Evolutionary conservation across 2,329 filamentous ascomycete genomes (phyloP).

Genomic region (Hymenoscyphus fraxineus): DNA sequence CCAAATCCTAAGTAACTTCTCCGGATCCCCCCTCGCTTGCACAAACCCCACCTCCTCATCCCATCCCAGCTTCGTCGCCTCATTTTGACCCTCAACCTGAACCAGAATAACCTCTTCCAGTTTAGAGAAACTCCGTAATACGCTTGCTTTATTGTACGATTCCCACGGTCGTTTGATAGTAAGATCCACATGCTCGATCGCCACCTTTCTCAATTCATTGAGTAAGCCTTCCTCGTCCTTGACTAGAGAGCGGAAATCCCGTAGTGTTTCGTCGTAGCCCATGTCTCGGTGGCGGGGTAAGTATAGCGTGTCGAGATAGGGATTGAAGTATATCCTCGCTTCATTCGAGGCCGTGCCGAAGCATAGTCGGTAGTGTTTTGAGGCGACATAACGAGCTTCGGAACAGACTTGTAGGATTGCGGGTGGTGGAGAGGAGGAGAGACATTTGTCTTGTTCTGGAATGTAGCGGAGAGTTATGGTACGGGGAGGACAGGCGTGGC

Average conservation of each 20-base stretch:
- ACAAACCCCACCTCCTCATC: constrained; percentile 23
- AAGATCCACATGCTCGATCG: constrained; percentile 44
- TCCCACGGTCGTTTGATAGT: constrained; percentile 47
- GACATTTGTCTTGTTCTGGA: constrained; percentile 36
- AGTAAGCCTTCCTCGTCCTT: constrained; percentile 29
- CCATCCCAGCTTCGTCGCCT: neutral
- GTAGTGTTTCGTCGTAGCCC: constrained; percentile 36
- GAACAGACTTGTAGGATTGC: constrained; percentile 40
- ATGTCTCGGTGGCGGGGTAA: constrained; percentile 35
- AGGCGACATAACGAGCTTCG: constrained; percentile 43
- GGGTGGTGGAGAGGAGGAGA: constrained; percentile 39
- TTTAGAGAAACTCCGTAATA: constrained; percentile 42
- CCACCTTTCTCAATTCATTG: constrained; percentile 39
- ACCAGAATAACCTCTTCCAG: constrained; percentile 30
- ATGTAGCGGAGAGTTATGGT: constrained; percentile 36
- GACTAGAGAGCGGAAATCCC: constrained; percentile 41
- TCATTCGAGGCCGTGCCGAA: constrained; percentile 29
- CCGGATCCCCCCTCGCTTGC: constrained; percentile 20
- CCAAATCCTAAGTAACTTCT: constrained; percentile 27
- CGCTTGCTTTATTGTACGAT: constrained; percentile 47
- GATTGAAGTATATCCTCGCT: constrained; percentile 24
- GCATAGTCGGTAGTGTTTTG: constrained; percentile 36
- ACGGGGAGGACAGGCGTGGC: constrained; percentile 25
- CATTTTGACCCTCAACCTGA: constrained; percentile 20
- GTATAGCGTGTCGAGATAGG: constrained; percentile 25